phyloP scores from a whole-genome alignment of 805 yeast genomes.

The Spathaspora girioi region DNA sequence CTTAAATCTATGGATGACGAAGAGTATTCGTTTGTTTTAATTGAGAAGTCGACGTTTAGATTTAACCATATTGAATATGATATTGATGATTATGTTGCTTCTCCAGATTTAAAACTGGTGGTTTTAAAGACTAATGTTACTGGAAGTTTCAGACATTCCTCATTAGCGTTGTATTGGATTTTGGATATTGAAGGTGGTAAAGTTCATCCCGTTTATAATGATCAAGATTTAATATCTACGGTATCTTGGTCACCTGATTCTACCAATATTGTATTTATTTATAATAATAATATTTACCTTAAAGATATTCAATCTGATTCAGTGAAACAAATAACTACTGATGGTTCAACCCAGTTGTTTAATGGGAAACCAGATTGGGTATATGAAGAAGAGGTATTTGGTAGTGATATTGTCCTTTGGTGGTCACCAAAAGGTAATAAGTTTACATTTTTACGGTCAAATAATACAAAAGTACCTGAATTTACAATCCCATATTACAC shows the following conservation, averaged over 20 bases:
- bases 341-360: slow-evolving; percentile 49
- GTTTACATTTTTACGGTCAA: slow-evolving; percentile 51
- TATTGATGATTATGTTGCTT: slow-evolving; percentile 56
- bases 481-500: slow-evolving; percentile 53
- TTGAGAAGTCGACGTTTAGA: slow-evolving; percentile 45
- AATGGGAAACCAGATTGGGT: slow-evolving; percentile 84
- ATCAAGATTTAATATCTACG: slow-evolving; percentile 37
- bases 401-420: slow-evolving; percentile 59
- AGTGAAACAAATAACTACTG: slow-evolving; percentile 39
- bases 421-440: slow-evolving; percentile 66
- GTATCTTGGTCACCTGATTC: slow-evolving; percentile 63
- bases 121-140: slow-evolving; percentile 58
- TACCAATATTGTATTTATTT: slow-evolving; percentile 53
- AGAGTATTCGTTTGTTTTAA: slow-evolving; percentile 42
- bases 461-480: slow-evolving; percentile 57
- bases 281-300: slow-evolving; percentile 51
- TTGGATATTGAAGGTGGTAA: slow-evolving; percentile 43
- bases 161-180: slow-evolving; percentile 58
- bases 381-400: slow-evolving; percentile 75
- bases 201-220: slow-evolving; percentile 18
- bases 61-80: slow-evolving; percentile 36
- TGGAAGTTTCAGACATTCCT: slow-evolving; percentile 72
- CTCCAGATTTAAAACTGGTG: slow-evolving; percentile 62
- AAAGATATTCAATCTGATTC: slow-evolving; percentile 28
- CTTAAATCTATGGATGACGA: slow-evolving; percentile 52